Evolutionary conservation across 1,284 basidiomycete genomes (phyloP).

Genomic region (Retiboletus fuscus): DNA sequence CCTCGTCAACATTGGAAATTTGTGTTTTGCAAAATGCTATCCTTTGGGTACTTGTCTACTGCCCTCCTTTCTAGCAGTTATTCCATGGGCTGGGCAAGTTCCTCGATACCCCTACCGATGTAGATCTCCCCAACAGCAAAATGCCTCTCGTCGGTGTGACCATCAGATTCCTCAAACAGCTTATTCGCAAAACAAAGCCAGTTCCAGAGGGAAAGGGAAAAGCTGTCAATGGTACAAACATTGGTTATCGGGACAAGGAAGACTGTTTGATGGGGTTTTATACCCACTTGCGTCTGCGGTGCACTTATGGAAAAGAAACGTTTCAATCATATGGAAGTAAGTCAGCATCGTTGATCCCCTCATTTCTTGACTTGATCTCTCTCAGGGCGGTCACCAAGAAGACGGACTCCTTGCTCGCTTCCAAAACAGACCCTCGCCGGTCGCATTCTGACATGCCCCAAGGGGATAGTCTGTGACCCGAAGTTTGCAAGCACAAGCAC

Average conservation of each 20-base stretch:
- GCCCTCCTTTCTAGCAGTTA: constrained; percentile 85
- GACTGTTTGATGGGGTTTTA: constrained; percentile 66
- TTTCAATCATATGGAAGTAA: constrained; percentile 91
- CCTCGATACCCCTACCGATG: constrained; percentile 47
- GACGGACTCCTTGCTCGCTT: constrained; percentile 59
- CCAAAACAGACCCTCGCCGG: constrained; percentile 38
- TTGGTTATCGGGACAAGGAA: constrained; percentile 46
- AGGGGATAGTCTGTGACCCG: constrained; percentile 83
- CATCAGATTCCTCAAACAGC: constrained; percentile 86
- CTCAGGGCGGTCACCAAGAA: too few relatives aligned
- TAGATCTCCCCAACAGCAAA: constrained; percentile 59
- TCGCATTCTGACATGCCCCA: constrained; percentile 31
- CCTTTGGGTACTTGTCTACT: constrained; percentile 91
- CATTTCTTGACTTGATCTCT: constrained; percentile 5
- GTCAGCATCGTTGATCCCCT: constrained; percentile 44
- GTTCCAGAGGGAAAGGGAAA: constrained; percentile 49
- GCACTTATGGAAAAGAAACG: constrained; percentile 96
- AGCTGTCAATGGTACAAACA: constrained; percentile 45
- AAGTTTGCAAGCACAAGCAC: constrained; percentile 93
- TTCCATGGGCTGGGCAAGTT: constrained; percentile 79
- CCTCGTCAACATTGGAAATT: constrained; percentile 94
- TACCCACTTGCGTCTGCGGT: constrained; percentile 92
- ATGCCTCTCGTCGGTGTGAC: constrained; percentile 89
- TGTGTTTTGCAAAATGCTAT: constrained; percentile 98
- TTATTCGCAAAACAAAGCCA: constrained; percentile 54